phyloP scores from a whole-genome alignment of 73 alveolate genomes.

The Paramecium octaurelia region DNA sequence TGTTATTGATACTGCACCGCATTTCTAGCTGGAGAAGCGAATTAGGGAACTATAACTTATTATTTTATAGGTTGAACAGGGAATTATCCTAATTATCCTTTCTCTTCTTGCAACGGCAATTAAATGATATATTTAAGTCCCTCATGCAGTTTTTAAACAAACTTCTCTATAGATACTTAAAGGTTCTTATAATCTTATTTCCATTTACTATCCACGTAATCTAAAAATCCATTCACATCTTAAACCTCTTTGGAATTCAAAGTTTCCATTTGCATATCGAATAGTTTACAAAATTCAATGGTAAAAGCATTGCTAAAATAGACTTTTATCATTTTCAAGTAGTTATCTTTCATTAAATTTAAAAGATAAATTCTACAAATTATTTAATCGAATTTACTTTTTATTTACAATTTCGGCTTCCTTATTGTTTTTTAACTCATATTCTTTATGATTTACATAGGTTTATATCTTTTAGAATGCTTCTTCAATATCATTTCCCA shows the following conservation, averaged over 20 bases:
- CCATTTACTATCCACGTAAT: conserved; percentile 41
- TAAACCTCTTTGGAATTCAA: conserved; percentile 15
- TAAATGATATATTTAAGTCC: conserved; percentile 8
- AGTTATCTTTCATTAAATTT: conserved; percentile 21
- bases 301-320: conserved; percentile 21
- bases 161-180: neutral
- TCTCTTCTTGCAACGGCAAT: neutral
- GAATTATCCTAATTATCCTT: neutral
- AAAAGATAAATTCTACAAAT: neutral
- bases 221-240: conserved; percentile 33
- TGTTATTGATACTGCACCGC: neutral
- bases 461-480: neutral
- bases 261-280: conserved; percentile 38
- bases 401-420: neutral
- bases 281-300: neutral
- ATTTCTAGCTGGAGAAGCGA: neutral
- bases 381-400: neutral
- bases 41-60: neutral
- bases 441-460: neutral
- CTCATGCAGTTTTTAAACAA: neutral
- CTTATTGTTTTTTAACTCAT: neutral
- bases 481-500: neutral
- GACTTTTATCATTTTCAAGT: neutral
- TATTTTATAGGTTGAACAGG: neutral
- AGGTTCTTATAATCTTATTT: conserved; percentile 19